A percentile compares a stretch with the other conserved stretches of the same genome.
Evolutionary conservation across 768 basidiomycete species (phyloP).

Genomic region (Collybiopsis confluens): DNA sequence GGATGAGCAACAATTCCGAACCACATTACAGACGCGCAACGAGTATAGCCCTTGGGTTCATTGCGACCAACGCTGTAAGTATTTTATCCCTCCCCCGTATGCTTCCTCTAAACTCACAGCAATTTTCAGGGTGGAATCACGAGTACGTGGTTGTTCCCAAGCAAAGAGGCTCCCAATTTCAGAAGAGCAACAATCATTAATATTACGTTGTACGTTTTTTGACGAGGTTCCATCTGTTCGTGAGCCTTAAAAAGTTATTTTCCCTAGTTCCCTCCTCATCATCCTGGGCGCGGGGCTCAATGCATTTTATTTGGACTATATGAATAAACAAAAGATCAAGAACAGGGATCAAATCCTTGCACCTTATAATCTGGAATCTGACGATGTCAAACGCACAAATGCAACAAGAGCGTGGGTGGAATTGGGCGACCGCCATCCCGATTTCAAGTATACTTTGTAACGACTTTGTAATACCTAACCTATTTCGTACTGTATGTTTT

Average conservation of each 20-base stretch:
- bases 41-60: slow-evolving; percentile 29
- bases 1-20: slow-evolving; percentile 37
- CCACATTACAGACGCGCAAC: slow-evolving; percentile 32
- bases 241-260: background rate
- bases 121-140: slow-evolving; percentile 30
- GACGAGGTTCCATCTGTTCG: background rate
- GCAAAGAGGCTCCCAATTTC: slow-evolving; percentile 32
- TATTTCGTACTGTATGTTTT: too few species aligned
- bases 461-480: too few species aligned
- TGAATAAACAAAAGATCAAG: slow-evolving; percentile 21
- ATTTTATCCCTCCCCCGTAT: background rate
- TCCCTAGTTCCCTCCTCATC: slow-evolving; percentile 22
- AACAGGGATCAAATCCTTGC: slow-evolving; percentile 26
- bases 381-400: slow-evolving; percentile 22
- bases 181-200: slow-evolving; percentile 33
- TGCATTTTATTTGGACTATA: slow-evolving; percentile 17
- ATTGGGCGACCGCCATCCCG: slow-evolving; percentile 31
- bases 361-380: slow-evolving; percentile 24
- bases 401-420: slow-evolving; percentile 27
- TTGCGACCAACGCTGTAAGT: slow-evolving; percentile 31
- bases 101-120: background rate
- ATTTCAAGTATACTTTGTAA: slow-evolving; percentile 26
- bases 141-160: slow-evolving; percentile 36
- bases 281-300: slow-evolving; percentile 22
- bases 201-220: slow-evolving; percentile 27